These are phyloP conservation scores for Fusarium sp. DNA, from an alignment of 2,329 filamentous ascomycete species.

Conservation along the genomic window DNA sequence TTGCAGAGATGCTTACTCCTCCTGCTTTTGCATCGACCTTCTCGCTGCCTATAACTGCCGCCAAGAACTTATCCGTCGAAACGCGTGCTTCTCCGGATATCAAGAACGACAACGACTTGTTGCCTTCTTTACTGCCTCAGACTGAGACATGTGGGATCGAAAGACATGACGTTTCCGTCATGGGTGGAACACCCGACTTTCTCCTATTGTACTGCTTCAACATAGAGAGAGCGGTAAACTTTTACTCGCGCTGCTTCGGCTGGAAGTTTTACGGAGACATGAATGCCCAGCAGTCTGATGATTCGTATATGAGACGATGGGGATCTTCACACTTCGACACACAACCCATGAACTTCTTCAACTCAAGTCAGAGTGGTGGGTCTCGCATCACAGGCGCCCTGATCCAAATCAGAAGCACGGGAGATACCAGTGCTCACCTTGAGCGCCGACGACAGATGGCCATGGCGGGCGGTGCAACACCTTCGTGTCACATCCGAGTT, in stretches of 20 bases:
- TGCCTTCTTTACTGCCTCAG: conserved; percentile 24
- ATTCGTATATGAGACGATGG: conserved; percentile 35
- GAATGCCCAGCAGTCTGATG: conserved; percentile 30
- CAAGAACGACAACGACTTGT: conserved; percentile 18
- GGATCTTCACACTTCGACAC: conserved; percentile 43
- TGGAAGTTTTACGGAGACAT: conserved; percentile 44
- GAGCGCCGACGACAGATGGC: conserved; percentile 31
- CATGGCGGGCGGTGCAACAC: conserved; percentile 29
- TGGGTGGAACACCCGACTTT: conserved; percentile 40
- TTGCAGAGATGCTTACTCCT: conserved; percentile 36
- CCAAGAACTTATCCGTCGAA: conserved; percentile 25
- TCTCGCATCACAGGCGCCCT: conserved; percentile 40
- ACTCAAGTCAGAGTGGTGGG: conserved; percentile 21
- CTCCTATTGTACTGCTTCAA: conserved; percentile 44
- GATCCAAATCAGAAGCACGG: conserved; percentile 29
- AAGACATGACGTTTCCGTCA: conserved; percentile 13
- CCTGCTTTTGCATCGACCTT: conserved; percentile 35
- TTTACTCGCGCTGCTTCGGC: conserved; percentile 45
- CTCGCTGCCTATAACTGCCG: conserved; percentile 8
- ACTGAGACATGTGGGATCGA: conserved; percentile 21
- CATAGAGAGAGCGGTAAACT: conserved; percentile 37
- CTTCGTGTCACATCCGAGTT: conserved; percentile 43
- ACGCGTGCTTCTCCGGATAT: conserved; percentile 7
- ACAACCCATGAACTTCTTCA: conserved; percentile 46
- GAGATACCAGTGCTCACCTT: conserved; percentile 28